phyloP scores from a whole-genome alignment of 192 early-diverging fungal genomes.

The Coemansia reversa region DNA sequence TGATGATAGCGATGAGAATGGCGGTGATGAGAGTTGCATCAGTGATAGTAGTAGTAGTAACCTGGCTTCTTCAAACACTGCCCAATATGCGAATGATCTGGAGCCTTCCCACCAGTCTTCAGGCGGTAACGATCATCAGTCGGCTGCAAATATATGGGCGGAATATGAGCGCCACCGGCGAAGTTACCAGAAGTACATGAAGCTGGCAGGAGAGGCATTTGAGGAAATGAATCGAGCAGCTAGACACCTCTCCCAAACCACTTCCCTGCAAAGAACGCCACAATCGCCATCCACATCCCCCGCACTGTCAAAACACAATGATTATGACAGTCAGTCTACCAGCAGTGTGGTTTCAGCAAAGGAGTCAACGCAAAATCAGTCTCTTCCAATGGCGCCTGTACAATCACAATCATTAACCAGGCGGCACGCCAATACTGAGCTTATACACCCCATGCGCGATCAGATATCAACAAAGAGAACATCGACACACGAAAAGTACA shows the following conservation, averaged over 20 bases:
- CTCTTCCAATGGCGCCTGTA: not conserved
- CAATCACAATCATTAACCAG: not conserved
- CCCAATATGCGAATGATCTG: not conserved
- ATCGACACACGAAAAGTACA: not conserved
- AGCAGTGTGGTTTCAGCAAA: not conserved
- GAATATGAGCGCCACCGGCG: constrained; percentile 22
- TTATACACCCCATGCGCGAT: not conserved
- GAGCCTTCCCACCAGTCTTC: not conserved
- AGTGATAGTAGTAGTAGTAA: not conserved
- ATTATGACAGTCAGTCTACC: not conserved
- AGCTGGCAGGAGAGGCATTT: constrained; percentile 22
- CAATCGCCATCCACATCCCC: not conserved
- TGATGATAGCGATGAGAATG: not conserved
- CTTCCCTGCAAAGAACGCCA: not conserved
- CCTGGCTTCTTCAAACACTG: not conserved
- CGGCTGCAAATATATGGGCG: not conserved
- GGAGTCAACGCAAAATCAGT: not conserved
- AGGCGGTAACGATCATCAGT: not conserved
- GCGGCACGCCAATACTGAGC: not conserved
- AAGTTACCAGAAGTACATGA: constrained; percentile 22
- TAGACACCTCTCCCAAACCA: not conserved
- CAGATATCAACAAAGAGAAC: not conserved
- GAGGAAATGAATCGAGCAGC: constrained; percentile 33
- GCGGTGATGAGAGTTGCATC: not conserved
- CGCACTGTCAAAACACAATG: not conserved